These are phyloP conservation scores for Penicillium frequentans DNA, from an alignment of 2,329 filamentous ascomycete genomes.

Conservation along the genomic window DNA sequence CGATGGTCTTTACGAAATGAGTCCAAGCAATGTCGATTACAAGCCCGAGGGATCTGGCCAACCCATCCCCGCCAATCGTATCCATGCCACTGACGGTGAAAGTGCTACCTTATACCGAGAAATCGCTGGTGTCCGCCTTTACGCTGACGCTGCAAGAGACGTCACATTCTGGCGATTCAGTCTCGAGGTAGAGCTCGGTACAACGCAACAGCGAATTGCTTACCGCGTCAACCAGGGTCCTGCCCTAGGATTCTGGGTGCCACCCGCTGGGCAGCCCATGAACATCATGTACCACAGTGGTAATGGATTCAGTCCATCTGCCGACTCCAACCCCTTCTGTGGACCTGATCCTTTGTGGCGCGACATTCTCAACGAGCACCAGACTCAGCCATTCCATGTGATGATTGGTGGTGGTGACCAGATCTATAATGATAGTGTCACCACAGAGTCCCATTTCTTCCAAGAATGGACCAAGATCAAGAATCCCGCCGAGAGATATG, in stretches of 20 bases:
- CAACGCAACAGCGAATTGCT: conserved; percentile 79
- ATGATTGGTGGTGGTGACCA: conserved; percentile 98
- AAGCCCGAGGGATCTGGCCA: conserved; percentile 39
- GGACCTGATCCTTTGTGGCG: conserved; percentile 97
- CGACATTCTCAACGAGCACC: conserved; percentile 89
- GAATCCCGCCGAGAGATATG: conserved; percentile 76
- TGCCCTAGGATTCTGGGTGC: conserved; percentile 90
- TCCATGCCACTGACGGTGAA: conserved; percentile 67
- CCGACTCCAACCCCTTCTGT: conserved; percentile 76
- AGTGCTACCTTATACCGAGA: conserved; percentile 78
- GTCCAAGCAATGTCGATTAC: conserved; percentile 47
- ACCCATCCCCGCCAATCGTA: conserved; percentile 49
- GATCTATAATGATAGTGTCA: conserved; percentile 88
- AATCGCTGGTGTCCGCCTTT: conserved; percentile 76
- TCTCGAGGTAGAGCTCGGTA: conserved; percentile 81
- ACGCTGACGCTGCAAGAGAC: conserved; percentile 79
- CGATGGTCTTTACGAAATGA: conserved; percentile 76
- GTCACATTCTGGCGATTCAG: conserved; percentile 98
- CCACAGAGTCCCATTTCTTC: conserved; percentile 73
- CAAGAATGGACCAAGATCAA: conserved; percentile 80
- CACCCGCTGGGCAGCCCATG: conserved; percentile 80
- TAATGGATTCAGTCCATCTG: conserved; percentile 86
- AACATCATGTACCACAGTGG: conserved; percentile 99
- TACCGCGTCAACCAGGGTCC: conserved; percentile 95
- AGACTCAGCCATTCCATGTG: conserved; percentile 89